These are phyloP conservation scores for Aspergillus sp. DNA, from an alignment of 2,329 filamentous ascomycete species.

Conservation along the genomic window DNA sequence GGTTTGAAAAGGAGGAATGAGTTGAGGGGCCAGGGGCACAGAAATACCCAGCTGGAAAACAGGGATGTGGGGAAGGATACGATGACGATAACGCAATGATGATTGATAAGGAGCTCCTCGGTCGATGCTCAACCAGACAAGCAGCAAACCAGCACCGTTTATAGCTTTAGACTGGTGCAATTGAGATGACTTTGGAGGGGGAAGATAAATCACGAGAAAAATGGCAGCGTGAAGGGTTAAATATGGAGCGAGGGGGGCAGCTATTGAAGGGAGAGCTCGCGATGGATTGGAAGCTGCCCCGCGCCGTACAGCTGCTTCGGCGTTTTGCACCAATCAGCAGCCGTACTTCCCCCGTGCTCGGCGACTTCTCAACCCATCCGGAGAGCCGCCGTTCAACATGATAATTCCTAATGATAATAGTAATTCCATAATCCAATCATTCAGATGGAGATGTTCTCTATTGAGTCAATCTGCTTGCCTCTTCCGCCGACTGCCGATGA, in stretches of 20 bases:
- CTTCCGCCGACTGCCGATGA: background rate
- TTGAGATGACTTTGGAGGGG: background rate
- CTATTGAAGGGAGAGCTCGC: constrained; percentile 2
- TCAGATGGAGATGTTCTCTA: background rate
- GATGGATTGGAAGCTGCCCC: constrained; percentile 6
- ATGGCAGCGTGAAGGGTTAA: constrained; percentile 7
- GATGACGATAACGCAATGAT: constrained; percentile 3
- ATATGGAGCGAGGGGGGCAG: constrained; percentile 8
- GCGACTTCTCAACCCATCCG: constrained; percentile 6
- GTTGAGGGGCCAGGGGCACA: background rate
- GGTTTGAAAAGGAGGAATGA: background rate
- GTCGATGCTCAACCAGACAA: background rate
- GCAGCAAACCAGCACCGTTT: background rate
- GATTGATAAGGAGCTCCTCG: constrained; percentile 1
- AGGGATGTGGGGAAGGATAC: background rate
- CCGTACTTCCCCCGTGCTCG: background rate
- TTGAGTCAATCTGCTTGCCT: background rate
- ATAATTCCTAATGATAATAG: constrained; percentile 3
- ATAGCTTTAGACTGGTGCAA: background rate
- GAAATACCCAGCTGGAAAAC: background rate
- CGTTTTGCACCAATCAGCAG: constrained; percentile 16
- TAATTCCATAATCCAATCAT: background rate
- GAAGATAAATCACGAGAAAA: background rate
- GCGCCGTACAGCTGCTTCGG: constrained; percentile 9
- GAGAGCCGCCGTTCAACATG: background rate